Conservation (phyloP, 78 protist genomes). For the Andalucia godoyi region DNA sequence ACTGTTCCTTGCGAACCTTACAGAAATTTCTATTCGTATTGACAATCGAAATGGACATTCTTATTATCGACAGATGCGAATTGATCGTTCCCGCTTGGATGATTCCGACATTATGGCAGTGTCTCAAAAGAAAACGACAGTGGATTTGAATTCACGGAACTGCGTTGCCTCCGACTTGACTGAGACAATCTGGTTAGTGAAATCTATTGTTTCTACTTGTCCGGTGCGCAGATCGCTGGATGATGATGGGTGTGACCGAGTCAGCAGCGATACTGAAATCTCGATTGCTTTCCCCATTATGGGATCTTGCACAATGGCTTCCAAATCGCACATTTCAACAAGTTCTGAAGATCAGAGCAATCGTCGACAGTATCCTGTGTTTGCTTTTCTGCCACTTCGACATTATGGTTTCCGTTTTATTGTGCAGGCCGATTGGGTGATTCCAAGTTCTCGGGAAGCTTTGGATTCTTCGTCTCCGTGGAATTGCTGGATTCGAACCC, state of each 20-base stretch:
- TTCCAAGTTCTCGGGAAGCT: constrained; percentile 28
- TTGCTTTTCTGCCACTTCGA: constrained; percentile 43
- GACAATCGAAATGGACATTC: neutral
- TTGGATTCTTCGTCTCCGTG: constrained; percentile 12
- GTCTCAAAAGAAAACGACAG: too few relatives aligned
- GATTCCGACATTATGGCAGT: too few relatives aligned
- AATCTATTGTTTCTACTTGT: neutral
- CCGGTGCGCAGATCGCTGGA: neutral
- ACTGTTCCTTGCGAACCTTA: neutral
- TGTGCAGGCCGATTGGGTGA: constrained; percentile 32
- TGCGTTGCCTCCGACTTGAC: neutral
- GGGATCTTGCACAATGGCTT: too few relatives aligned
- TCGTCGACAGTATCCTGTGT: neutral
- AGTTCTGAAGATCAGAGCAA: neutral
- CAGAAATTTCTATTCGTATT: constrained; percentile 1
- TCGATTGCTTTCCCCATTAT: constrained; percentile 18
- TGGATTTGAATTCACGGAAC: too few relatives aligned
- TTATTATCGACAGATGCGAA: too few relatives aligned
- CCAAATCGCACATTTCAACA: neutral
- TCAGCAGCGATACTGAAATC: neutral
- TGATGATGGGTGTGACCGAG: neutral
- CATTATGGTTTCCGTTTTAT: constrained; percentile 21
- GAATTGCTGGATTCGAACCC: constrained; percentile 26
- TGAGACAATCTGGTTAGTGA: constrained; percentile 3
- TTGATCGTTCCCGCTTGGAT: too few relatives aligned